Evolutionary conservation across 2,329 filamentous ascomycete species (phyloP).

Genomic region (Pezicula neosporulosa): DNA sequence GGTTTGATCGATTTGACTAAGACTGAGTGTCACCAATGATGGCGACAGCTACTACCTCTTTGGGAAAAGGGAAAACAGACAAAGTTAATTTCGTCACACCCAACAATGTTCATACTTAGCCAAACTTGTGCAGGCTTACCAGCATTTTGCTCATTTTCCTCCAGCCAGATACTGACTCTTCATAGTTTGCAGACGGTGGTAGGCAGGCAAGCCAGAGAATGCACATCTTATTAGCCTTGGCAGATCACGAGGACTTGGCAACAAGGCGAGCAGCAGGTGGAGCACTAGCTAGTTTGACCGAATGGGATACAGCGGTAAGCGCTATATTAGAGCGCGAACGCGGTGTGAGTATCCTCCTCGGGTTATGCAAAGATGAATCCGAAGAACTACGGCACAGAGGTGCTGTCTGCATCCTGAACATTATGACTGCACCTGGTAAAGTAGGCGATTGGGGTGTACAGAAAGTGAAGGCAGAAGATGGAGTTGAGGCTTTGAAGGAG

Average conservation of each 20-base stretch:
- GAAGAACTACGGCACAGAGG: conserved; percentile 70
- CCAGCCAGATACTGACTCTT: too few relatives aligned
- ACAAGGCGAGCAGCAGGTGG: conserved; percentile 85
- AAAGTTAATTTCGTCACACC: too few relatives aligned
- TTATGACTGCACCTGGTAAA: conserved; percentile 64
- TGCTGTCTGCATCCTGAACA: conserved; percentile 70
- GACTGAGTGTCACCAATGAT: too few relatives aligned
- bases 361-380: conserved; percentile 69
- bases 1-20: too few relatives aligned
- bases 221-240: conserved; percentile 81
- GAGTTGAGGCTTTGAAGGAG: conserved; percentile 64
- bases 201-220: conserved; percentile 69
- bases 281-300: conserved; percentile 79
- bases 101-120: too few relatives aligned
- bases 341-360: conserved; percentile 76
- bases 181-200: conserved; percentile 59
- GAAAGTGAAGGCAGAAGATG: conserved; percentile 59
- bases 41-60: too few relatives aligned
- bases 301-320: conserved; percentile 70
- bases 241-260: conserved; percentile 77
- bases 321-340: conserved; percentile 68
- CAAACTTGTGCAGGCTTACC: too few relatives aligned
- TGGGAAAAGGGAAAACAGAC: too few relatives aligned
- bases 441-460: conserved; percentile 57
- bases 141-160: too few relatives aligned